Percentiles rank a stretch among this genome's conserved stretches.
phyloP scores from a whole-genome alignment of 805 yeast genomes.

The Groenewaldozyma tartarivorans region DNA sequence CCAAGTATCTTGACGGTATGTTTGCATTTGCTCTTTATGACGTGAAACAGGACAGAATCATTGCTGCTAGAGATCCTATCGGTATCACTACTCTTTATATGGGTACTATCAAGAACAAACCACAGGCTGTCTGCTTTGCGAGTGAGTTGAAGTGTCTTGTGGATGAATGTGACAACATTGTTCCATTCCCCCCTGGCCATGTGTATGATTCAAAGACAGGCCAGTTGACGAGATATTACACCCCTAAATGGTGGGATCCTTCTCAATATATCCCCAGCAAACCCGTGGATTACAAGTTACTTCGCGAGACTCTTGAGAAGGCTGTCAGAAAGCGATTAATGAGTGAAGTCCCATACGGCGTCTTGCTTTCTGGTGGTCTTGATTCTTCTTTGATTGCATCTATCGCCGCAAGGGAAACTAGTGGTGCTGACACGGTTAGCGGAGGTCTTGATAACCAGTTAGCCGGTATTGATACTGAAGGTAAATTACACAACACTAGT shows the following conservation, averaged over 20 bases:
- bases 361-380: conserved; percentile 90
- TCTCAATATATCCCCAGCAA: conserved; percentile 60
- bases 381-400: conserved; percentile 95
- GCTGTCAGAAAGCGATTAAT: conserved; percentile 98
- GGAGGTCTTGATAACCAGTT: conserved; percentile 55
- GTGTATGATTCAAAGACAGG: conserved; percentile 89
- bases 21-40: conserved; percentile 92
- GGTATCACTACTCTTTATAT: conserved; percentile 94
- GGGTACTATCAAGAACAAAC: conserved; percentile 66
- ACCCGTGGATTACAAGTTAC: conserved; percentile 59
- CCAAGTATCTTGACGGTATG: conserved; percentile 94
- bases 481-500: conserved; percentile 58
- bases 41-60: conserved; percentile 68
- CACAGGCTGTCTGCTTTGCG: conserved; percentile 80
- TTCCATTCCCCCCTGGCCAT: conserved; percentile 98
- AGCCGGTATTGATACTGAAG: conserved; percentile 87
- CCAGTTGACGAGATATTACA: conserved; percentile 75
- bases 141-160: conserved; percentile 89
- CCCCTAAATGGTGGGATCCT: conserved; percentile 93
- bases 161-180: conserved; percentile 88
- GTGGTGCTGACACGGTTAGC: conserved; percentile 54
- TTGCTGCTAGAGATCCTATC: conserved; percentile 98
- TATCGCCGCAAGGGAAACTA: conserved; percentile 94
- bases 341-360: conserved; percentile 99
- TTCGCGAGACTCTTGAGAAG: conserved; percentile 78